Evolutionary conservation across 192 early-diverging fungal species (phyloP).

Genomic region (Haplosporangium gracile): DNA sequence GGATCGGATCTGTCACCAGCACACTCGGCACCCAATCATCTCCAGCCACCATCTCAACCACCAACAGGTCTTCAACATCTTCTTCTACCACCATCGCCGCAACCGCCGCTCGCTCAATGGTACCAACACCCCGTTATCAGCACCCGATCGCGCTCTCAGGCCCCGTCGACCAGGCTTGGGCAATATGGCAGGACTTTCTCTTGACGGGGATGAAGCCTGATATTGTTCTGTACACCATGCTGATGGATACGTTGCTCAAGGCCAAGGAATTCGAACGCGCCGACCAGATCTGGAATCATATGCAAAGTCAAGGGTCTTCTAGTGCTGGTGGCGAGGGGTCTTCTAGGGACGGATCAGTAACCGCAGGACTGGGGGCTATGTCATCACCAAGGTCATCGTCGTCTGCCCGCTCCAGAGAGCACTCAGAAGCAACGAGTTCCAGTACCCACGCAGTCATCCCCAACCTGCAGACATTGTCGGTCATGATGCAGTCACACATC

Average conservation of each 20-base stretch:
- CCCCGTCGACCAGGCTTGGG: constrained; percentile 24
- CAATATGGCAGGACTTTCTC: constrained; percentile 46
- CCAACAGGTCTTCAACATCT: neutral
- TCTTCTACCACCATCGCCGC: neutral
- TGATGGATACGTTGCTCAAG: constrained; percentile 32
- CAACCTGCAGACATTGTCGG: constrained; percentile 44
- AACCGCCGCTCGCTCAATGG: neutral
- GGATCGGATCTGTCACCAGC: constrained; percentile 33
- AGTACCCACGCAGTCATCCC: neutral
- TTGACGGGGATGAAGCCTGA: constrained; percentile 52
- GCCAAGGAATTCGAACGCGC: constrained; percentile 40
- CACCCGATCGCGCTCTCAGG: neutral
- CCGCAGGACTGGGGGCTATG: neutral
- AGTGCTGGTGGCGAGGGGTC: neutral
- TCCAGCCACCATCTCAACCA: neutral
- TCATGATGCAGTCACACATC: constrained; percentile 36
- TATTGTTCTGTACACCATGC: constrained; percentile 36
- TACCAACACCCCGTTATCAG: neutral
- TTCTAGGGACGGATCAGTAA: neutral
- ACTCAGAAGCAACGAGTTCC: neutral
- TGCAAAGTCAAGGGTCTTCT: constrained; percentile 17
- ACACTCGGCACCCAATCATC: neutral
- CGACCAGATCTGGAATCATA: constrained; percentile 37
- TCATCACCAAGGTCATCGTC: neutral
- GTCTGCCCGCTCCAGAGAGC: neutral